Evolutionary conservation across 2,329 filamentous ascomycete species (phyloP).

Genomic region (Chaetomium sp.): DNA sequence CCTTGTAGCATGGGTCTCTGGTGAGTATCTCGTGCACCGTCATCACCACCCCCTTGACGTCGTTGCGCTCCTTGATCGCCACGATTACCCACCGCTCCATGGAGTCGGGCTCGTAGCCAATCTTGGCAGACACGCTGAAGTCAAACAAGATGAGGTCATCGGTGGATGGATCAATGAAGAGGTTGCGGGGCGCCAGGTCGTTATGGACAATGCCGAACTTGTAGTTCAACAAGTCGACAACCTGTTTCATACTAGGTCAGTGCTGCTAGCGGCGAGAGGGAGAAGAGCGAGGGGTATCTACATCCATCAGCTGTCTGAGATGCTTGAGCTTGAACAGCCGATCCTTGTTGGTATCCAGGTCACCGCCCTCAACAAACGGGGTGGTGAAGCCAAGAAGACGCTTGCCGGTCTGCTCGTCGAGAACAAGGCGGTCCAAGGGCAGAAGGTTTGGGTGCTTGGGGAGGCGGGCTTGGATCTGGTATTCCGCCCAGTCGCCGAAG

Average conservation of each 20-base stretch:
- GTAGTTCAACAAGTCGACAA: slow-evolving; percentile 43
- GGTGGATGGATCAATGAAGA: slow-evolving; percentile 41
- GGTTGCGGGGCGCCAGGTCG: slow-evolving; percentile 43
- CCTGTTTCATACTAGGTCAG: neutral
- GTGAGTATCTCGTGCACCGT: slow-evolving; percentile 43
- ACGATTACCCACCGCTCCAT: no score
- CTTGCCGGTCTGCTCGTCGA: slow-evolving; percentile 30
- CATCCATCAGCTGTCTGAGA: slow-evolving; percentile 41
- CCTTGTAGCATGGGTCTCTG: slow-evolving; percentile 32
- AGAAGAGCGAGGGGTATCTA: slow-evolving; percentile 17
- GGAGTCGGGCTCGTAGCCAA: slow-evolving; percentile 20
- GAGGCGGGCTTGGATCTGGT: slow-evolving; percentile 39
- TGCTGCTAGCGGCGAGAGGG: neutral
- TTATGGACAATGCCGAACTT: slow-evolving; percentile 43
- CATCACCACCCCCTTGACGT: slow-evolving; percentile 42
- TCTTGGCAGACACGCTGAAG: slow-evolving; percentile 39
- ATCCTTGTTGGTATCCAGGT: slow-evolving; percentile 34
- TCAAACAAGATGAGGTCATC: slow-evolving; percentile 42
- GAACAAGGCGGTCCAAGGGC: slow-evolving; percentile 40
- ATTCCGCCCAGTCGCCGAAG: slow-evolving; percentile 37
- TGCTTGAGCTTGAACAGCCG: slow-evolving; percentile 42
- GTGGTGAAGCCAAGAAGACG: slow-evolving; percentile 35
- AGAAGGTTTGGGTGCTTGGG: slow-evolving; percentile 42
- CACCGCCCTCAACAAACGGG: slow-evolving; percentile 42
- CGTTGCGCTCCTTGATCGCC: slow-evolving; percentile 34